phyloP scores from a whole-genome alignment of 1,284 basidiomycete genomes.

The Ganoderma lingzhi region DNA sequence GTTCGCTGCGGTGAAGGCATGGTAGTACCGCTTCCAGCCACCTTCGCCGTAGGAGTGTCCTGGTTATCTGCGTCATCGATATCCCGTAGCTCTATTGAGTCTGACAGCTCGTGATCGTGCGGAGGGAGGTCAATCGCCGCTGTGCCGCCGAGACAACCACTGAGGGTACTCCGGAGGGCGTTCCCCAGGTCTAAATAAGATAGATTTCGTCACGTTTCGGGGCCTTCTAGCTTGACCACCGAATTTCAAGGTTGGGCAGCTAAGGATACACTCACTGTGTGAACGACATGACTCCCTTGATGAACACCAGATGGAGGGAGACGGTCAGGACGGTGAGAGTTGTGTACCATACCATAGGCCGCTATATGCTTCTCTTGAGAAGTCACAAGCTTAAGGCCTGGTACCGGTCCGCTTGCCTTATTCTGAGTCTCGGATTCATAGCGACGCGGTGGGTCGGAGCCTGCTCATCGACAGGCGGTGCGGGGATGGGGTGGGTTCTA shows the following conservation, averaged over 20 bases:
- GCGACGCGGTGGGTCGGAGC: constrained; percentile 20
- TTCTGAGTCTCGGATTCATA: constrained; percentile 16
- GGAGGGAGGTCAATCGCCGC: constrained; percentile 74
- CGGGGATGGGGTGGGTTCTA: neutral
- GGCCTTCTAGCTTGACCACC: too few relatives aligned
- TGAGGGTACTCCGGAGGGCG: constrained; percentile 81
- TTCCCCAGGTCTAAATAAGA: constrained; percentile 77
- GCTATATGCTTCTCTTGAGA: constrained; percentile 39
- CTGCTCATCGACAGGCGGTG: constrained; percentile 25
- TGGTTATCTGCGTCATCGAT: constrained; percentile 67
- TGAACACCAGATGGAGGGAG: constrained; percentile 56
- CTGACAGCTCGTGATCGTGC: constrained; percentile 64
- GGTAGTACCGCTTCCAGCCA: constrained; percentile 84
- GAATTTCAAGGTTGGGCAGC: too few relatives aligned
- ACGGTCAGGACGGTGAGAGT: constrained; percentile 46
- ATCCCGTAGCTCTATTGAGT: constrained; percentile 69
- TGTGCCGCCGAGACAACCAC: constrained; percentile 87
- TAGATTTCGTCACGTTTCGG: too few relatives aligned
- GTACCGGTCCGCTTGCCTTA: constrained; percentile 20
- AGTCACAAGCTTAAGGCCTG: constrained; percentile 3
- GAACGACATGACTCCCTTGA: constrained; percentile 74
- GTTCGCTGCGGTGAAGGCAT: constrained; percentile 82
- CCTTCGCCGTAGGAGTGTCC: constrained; percentile 78
- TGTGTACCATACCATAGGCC: constrained; percentile 42
- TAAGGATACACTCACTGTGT: constrained; percentile 51